Conservation (phyloP, 805 yeast genomes). For the Blastobotrys terrestris region DNA sequence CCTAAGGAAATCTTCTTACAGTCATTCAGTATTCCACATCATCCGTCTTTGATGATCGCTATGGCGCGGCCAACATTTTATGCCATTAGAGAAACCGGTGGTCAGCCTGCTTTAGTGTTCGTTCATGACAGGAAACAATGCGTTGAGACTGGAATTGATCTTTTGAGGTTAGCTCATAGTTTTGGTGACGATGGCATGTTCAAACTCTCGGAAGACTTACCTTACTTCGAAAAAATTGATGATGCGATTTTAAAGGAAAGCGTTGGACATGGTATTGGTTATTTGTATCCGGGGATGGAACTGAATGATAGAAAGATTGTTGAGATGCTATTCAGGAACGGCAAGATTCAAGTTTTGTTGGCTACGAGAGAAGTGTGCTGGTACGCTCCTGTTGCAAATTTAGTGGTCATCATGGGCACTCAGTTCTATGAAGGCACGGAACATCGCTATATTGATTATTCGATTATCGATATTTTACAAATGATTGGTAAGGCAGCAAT, state of each 20-base stretch:
- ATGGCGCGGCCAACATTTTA: constrained; percentile 45
- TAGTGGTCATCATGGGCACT: constrained; percentile 65
- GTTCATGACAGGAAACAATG: constrained; percentile 51
- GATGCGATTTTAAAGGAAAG: constrained; percentile 44
- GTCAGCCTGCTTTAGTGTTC: constrained; percentile 42
- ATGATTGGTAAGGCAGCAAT: constrained; percentile 26
- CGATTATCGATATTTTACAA: constrained; percentile 44
- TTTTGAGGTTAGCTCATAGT: constrained; percentile 35
- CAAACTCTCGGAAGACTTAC: constrained; percentile 33
- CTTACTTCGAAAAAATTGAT: constrained; percentile 36
- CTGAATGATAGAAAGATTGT: constrained; percentile 48
- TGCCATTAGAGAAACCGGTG: constrained; percentile 31
- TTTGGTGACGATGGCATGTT: constrained; percentile 35
- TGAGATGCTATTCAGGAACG: constrained; percentile 44
- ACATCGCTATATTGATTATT: constrained; percentile 61
- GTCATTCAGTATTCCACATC: constrained; percentile 38
- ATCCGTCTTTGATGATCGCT: constrained; percentile 46
- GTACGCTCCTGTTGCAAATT: constrained; percentile 45
- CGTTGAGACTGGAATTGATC: constrained; percentile 44
- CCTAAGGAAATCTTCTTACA: constrained; percentile 55
- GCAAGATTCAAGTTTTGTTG: constrained; percentile 50
- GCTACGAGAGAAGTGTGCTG: constrained; percentile 53
- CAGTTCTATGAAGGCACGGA: constrained; percentile 67
- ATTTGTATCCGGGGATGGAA: constrained; percentile 52
- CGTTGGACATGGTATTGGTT: constrained; percentile 57